Base-by-base conservation (phyloP, 2,329 filamentous ascomycete species). In the Fusarium pininemorale region DNA sequence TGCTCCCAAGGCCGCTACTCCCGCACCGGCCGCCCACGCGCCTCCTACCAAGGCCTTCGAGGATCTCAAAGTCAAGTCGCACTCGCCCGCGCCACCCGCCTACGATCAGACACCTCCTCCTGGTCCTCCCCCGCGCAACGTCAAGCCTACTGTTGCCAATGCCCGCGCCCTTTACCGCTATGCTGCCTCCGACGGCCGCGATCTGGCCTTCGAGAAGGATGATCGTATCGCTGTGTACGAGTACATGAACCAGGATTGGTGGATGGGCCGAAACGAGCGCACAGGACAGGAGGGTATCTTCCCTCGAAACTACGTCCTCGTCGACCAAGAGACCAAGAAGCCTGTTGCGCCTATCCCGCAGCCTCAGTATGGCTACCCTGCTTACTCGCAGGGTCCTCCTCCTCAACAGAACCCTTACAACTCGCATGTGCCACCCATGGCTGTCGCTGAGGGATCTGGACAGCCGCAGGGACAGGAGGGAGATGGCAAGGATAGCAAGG, bases 171-270 rank as follows among this genome's bases (percentile, higher is more conserved):
- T 98, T 55, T 98, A 98, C 86, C 89, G 89, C 71, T 98, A 98
- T 86, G 88, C 87, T 39, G 93, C 92, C 14, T 82, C 92, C 45
- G 95, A 98, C 81, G 88, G 91, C 8, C 94, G 94, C 68, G 96
- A 98, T 81, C 87, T 97, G 72, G 90, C 90, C 6, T 90, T 98
- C 68, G 90, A 94, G 80, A 91, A 92, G 70, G 92, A 95, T 80
- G 96, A 98, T 84, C 87, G 88, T 73, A 87, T 98, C 76, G 89
- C 90, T 67, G 93, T 98, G 28, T 90, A 91, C 75, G 94, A 98
- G 84, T 95, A 97, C 86, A 96, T 98, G 92, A 98, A 98, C 84
- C 90, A 92, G 72, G 95, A 98, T 83, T 98, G 96, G 96, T 98
- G 95, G 94, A 92, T 94, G 87, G 96, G 96, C 76, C 90, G 90